Percentiles rank a stretch among this genome's conserved stretches.
These are phyloP conservation scores for Aspergillus sp. DNA, from an alignment of 2,329 filamentous ascomycete genomes.

Conservation along the genomic window DNA sequence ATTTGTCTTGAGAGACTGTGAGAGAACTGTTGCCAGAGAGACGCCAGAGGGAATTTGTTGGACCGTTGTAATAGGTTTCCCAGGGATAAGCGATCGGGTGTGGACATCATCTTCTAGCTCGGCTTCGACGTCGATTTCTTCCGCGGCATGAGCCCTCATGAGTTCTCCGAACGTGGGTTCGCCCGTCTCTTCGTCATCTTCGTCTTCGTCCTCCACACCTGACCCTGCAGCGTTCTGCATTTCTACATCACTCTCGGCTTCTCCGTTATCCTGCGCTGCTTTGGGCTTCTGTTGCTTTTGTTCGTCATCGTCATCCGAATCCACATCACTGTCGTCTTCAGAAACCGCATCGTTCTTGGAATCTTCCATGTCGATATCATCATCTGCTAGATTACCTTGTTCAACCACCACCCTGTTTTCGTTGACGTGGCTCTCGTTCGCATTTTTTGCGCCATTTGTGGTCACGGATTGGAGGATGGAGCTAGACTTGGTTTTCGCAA, in stretches of 20 bases:
- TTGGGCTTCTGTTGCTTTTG: slow-evolving; percentile 21
- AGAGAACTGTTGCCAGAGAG: slow-evolving; percentile 87
- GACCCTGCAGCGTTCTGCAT: slow-evolving; percentile 39
- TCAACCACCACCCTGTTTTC: slow-evolving; percentile 58
- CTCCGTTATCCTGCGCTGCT: slow-evolving; percentile 16
- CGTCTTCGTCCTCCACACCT: slow-evolving; percentile 29
- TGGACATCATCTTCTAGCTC: slow-evolving; percentile 48
- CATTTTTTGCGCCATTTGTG: slow-evolving; percentile 54
- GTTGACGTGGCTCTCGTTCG: slow-evolving; percentile 55
- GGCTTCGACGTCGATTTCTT: slow-evolving; percentile 70
- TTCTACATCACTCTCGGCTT: slow-evolving; percentile 24
- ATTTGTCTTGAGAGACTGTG: slow-evolving; percentile 89
- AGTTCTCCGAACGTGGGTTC: slow-evolving; percentile 86
- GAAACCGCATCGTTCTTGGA: slow-evolving; percentile 38
- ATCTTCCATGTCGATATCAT: slow-evolving; percentile 44
- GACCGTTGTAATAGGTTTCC: slow-evolving; percentile 46
- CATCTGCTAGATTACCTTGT: slow-evolving; percentile 47
- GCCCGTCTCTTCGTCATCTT: slow-evolving; percentile 42
- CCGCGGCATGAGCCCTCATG: slow-evolving; percentile 66
- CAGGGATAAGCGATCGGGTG: slow-evolving; percentile 47
- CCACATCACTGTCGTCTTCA: slow-evolving; percentile 25
- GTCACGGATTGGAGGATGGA: slow-evolving; percentile 48
- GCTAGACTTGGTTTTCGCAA: slow-evolving; percentile 45
- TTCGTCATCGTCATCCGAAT: slow-evolving; percentile 22
- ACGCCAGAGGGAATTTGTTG: slow-evolving; percentile 68